Base-by-base conservation (phyloP, 345 rosid genomes). In the Camelina neglecta region DNA sequence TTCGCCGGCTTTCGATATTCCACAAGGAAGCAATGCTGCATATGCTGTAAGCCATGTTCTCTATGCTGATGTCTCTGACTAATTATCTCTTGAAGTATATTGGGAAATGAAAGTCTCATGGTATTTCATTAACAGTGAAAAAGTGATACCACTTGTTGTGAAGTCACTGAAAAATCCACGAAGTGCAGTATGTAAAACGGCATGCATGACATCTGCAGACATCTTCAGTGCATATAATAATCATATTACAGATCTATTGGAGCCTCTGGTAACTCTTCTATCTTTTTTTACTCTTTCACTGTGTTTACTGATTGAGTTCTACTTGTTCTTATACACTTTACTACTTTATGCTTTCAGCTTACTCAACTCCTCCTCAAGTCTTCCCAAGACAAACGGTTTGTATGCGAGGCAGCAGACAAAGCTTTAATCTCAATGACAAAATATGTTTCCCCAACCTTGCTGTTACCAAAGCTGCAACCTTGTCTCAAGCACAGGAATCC, bases 121-220 rank as follows among this genome's bases (percentile, higher is more conserved):
- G 24, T 68, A 44, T 73, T 11, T 10, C 44, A 35, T 71, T 21
- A 9, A 72, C 88, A 95, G 99, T 75, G 89, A 71, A 44, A 86
- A 90, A 64, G 86, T 88, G 73, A 82, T 90, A 47, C 86, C 88
- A 35, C 89, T 95, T 29, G 45, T 89, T 26, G 99, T 95, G 75
- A 95, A 92, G 80, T 87, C 96, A 56, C 78, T 95, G 80, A 95
- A 95, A 83, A 95, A 92, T 82, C 99, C 99, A 49, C 90, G 98
- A 84, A 92, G 99, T 63, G 97, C 98, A 13, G 88, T 95, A 15
- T 92, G 98, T 80, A 95, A 95, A 86, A 95, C 97, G 33, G 97
- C 98, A 73, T 83, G 90, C 65, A 92, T 95, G 99, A 86, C 98
- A 60, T 82, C 93, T 68, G 84, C 93, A 36, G 98, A 95, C 79